These are phyloP conservation scores for Fusarium sp. DNA, from an alignment of 2,329 filamentous ascomycete genomes.

Conservation along the genomic window DNA sequence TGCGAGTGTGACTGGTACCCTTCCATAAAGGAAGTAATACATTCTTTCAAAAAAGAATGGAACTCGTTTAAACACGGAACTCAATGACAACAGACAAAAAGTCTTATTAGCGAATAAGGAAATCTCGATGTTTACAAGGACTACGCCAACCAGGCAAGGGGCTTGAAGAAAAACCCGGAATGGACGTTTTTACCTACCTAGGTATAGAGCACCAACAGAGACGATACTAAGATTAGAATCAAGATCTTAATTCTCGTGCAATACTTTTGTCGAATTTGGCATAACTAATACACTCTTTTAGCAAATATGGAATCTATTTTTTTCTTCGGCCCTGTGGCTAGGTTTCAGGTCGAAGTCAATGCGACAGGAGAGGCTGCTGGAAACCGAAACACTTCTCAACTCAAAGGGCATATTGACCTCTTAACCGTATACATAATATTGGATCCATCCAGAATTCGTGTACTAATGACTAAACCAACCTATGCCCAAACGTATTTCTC, in stretches of 20 bases:
- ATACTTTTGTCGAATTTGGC: no score
- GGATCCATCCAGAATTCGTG: not conserved
- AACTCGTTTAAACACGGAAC: not conserved
- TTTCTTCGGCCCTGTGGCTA: no score
- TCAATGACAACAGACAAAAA: not conserved
- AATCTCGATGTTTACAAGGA: not conserved
- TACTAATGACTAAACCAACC: not conserved
- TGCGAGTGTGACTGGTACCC: conserved; percentile 5
- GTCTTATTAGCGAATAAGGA: not conserved
- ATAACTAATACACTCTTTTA: no score
- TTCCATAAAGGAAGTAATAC: not conserved
- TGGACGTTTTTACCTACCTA: no score
- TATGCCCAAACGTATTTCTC: not conserved
- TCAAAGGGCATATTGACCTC: conserved; percentile 12
- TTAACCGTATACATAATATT: not conserved
- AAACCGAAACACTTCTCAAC: conserved; percentile 7
- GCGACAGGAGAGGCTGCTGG: not conserved
- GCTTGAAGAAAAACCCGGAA: no score
- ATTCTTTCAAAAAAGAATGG: not conserved
- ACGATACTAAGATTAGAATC: no score
- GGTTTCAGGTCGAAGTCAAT: not conserved
- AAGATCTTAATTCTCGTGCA: no score
- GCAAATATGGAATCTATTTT: no score
- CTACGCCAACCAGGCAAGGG: not conserved
- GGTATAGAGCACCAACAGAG: no score